phyloP scores from a whole-genome alignment of 2,329 filamentous ascomycete species.

The Aspergillus neotritici region DNA sequence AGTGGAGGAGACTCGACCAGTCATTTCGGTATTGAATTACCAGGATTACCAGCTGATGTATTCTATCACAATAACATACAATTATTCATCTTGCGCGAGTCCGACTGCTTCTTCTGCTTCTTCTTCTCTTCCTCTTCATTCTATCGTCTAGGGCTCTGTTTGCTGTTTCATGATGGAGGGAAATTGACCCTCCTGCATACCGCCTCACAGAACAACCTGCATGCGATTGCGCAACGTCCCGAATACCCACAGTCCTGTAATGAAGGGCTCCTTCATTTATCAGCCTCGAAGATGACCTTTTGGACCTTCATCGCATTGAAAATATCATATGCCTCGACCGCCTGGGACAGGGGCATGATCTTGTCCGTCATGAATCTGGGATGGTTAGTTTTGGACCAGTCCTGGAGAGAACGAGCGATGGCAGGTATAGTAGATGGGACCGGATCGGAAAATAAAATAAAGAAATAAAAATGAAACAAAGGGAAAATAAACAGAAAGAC shows the following conservation, averaged over 20 bases:
- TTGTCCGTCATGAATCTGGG: slow-evolving; percentile 70
- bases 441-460: neutral
- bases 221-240: too few relatives aligned
- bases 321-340: slow-evolving; percentile 62
- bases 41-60: neutral
- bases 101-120: slow-evolving; percentile 6
- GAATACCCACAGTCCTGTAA: neutral
- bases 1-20: too few relatives aligned
- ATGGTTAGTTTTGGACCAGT: slow-evolving; percentile 14
- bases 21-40: neutral
- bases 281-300: slow-evolving; percentile 62
- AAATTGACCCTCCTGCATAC: too few relatives aligned
- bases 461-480: neutral
- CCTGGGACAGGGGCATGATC: slow-evolving; percentile 63
- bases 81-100: neutral
- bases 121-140: slow-evolving; percentile 3
- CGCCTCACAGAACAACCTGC: too few relatives aligned
- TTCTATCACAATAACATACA: neutral
- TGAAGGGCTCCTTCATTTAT: slow-evolving; percentile 24
- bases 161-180: neutral
- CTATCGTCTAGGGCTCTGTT: too few relatives aligned
- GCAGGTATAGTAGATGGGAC: neutral
- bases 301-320: slow-evolving; percentile 69
- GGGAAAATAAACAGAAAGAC: neutral
- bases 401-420: too few relatives aligned